Percentiles rank a stretch among this genome's conserved stretches.
These are phyloP conservation scores for Lichina pygmaea DNA, from an alignment of 495 filamentous ascomycete species.

Conservation along the genomic window DNA sequence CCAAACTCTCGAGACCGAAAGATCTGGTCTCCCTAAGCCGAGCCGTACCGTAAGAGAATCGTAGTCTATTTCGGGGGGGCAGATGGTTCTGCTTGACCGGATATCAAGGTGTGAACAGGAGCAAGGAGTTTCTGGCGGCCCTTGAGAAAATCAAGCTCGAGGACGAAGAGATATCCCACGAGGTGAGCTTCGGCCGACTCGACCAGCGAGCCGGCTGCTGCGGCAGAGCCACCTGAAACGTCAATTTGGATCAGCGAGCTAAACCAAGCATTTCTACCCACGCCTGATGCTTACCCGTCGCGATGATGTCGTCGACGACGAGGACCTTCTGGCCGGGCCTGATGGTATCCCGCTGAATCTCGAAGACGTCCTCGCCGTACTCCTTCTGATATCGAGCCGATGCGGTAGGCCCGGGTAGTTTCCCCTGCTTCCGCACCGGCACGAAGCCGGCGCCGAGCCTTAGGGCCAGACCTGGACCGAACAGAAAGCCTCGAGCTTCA, in stretches of 20 bases:
- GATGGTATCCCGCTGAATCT: conserved; percentile 73
- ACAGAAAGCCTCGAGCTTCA: conserved; percentile 86
- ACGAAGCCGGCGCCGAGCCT: conserved; percentile 72
- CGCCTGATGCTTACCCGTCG: conserved; percentile 44
- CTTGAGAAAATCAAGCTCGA: conserved; percentile 87
- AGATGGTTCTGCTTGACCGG: conserved; percentile 19
- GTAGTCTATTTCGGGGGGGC: no score
- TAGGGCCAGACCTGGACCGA: conserved; percentile 74
- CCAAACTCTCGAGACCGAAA: no score
- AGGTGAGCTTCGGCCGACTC: conserved; percentile 60
- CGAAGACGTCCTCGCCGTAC: conserved; percentile 88
- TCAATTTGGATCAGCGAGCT: neutral
- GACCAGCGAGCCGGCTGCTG: conserved; percentile 65
- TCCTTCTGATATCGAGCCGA: conserved; percentile 79
- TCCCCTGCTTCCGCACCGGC: conserved; percentile 84
- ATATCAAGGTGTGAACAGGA: conserved; percentile 62
- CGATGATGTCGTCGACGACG: conserved; percentile 93
- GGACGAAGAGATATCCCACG: conserved; percentile 76
- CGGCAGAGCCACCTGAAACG: conserved; percentile 58
- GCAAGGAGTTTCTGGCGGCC: conserved; percentile 71
- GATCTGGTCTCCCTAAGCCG: no score
- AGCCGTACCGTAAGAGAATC: no score
- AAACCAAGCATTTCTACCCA: neutral
- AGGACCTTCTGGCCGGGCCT: conserved; percentile 72
- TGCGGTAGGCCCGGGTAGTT: conserved; percentile 70